A percentile compares a stretch with the other conserved stretches of the same genome.
phyloP scores from a whole-genome alignment of 345 rosid genomes.

The Brassica incana region DNA sequence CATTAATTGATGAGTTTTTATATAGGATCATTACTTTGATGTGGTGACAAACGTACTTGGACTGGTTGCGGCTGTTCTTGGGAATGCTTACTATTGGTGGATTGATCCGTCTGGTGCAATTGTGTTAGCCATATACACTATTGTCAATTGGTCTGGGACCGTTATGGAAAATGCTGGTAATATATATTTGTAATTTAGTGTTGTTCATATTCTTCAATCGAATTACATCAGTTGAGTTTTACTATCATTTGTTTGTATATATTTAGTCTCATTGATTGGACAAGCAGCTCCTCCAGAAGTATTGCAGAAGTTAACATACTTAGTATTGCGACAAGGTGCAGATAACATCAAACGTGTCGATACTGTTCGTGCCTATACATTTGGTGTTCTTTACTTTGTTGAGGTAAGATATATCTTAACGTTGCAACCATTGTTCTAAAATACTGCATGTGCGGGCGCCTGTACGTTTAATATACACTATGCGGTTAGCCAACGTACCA shows the following conservation, averaged over 20 bases:
- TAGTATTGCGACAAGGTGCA: conserved; percentile 62
- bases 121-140: conserved; percentile 78
- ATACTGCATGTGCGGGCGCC: too few relatives aligned
- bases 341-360: conserved; percentile 67
- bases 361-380: conserved; percentile 91
- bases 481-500: background rate
- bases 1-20: background rate
- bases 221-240: background rate
- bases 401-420: conserved; percentile 60
- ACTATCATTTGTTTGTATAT: background rate
- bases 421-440: background rate
- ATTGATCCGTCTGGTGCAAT: conserved; percentile 87
- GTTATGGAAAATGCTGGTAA: conserved; percentile 90
- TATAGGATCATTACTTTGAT: conserved; percentile 90
- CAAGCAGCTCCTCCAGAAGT: conserved; percentile 88
- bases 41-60: conserved; percentile 88
- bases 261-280: conserved; percentile 80
- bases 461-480: too few relatives aligned
- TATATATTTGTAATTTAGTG: background rate
- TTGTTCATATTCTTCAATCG: background rate
- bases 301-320: conserved; percentile 74
- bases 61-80: conserved; percentile 75
- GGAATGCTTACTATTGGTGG: conserved; percentile 80
- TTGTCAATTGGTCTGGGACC: conserved; percentile 83
- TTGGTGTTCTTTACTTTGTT: conserved; percentile 88